Conservation (phyloP, 2,329 filamentous ascomycete species). For the Diaporthe helianthi region DNA sequence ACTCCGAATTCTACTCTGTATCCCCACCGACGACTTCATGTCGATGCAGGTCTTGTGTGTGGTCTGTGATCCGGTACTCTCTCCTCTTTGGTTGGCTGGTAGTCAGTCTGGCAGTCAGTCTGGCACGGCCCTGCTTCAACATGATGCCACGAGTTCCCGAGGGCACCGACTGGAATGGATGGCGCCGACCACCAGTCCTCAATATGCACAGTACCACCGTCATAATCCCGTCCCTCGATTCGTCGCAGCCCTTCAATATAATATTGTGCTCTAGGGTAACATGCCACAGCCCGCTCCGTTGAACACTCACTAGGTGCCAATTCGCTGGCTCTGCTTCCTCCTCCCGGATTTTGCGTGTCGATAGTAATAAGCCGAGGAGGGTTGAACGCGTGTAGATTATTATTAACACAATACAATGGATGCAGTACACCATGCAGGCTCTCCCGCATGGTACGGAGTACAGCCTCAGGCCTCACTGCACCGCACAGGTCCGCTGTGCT, state of each 20-base stretch:
- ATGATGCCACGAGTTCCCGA: too few relatives aligned
- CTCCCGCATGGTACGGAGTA: neutral
- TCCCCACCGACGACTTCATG: neutral
- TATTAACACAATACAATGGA: too few relatives aligned
- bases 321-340: neutral
- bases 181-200: neutral
- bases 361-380: neutral
- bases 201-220: neutral
- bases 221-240: neutral
- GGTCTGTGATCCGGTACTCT: neutral
- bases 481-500: too few relatives aligned
- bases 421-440: neutral
- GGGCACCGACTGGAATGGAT: neutral
- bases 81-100: neutral
- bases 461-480: neutral
- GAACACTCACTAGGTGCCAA: neutral
- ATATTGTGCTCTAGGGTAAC: neutral
- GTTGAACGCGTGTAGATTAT: neutral
- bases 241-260: neutral
- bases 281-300: neutral
- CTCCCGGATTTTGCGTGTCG: neutral
- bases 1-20: neutral
- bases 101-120: neutral
- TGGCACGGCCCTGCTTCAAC: neutral
- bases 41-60: neutral